Evolutionary conservation across 2,329 filamentous ascomycete genomes (phyloP).

Genomic region (Penicillium sp.): DNA sequence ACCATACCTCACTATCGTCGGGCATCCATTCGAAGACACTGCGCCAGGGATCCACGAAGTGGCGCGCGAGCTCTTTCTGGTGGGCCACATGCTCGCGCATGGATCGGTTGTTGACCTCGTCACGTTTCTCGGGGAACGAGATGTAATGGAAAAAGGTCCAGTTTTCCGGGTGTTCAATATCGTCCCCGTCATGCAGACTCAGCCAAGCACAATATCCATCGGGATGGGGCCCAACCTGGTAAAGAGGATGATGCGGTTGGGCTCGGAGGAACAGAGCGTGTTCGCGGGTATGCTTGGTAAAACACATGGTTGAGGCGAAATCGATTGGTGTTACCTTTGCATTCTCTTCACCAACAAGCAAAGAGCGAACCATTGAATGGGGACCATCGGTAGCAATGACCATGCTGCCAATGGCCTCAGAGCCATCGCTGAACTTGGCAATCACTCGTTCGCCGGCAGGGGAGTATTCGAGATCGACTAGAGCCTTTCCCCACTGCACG

Average conservation of each 20-base stretch:
- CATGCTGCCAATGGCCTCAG: not conserved
- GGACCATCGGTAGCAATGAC: not conserved
- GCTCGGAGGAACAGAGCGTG: not conserved
- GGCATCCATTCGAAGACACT: not conserved
- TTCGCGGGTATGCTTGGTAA: not conserved
- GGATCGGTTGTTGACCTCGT: not conserved
- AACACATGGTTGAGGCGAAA: not conserved
- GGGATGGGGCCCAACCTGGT: not conserved
- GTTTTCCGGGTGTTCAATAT: not conserved
- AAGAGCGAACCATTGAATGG: not conserved
- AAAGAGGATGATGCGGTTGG: not conserved
- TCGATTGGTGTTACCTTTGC: not conserved
- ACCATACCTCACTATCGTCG: not conserved
- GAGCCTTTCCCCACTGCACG: not conserved
- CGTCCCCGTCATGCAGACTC: not conserved
- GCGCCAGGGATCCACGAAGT: not conserved
- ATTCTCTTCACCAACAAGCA: not conserved
- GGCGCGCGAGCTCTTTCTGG: not conserved
- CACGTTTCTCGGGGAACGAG: not conserved
- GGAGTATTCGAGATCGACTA: not conserved
- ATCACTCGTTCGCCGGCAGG: not conserved
- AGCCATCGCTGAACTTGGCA: not conserved
- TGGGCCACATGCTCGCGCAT: not conserved
- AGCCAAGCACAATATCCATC: not conserved
- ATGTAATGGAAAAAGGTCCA: not conserved